Conservation (phyloP, 2,329 filamentous ascomycete genomes). For the Cercospora janseana region DNA sequence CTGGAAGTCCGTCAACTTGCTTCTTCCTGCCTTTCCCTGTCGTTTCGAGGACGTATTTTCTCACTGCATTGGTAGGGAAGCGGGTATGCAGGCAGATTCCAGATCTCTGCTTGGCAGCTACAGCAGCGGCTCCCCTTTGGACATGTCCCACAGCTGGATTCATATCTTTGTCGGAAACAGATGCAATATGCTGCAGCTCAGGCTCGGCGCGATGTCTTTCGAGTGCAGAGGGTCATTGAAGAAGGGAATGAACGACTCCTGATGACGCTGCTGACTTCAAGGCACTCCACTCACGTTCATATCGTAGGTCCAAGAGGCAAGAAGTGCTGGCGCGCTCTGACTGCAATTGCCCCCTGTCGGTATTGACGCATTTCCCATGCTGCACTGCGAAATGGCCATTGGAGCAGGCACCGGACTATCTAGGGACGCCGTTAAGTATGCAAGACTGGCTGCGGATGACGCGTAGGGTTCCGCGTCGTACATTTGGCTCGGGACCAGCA, state of each 20-base stretch:
- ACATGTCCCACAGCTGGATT: too few relatives aligned
- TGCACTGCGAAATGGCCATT: not conserved
- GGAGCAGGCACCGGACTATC: constrained; percentile 1
- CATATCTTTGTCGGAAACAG: too few relatives aligned
- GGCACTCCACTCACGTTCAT: not conserved
- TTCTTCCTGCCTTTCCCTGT: too few relatives aligned
- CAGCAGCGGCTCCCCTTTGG: too few relatives aligned
- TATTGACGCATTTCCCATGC: not conserved
- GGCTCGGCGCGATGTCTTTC: too few relatives aligned
- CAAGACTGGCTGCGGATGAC: not conserved
- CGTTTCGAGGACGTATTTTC: too few relatives aligned
- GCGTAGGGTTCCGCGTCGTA: constrained; percentile 9
- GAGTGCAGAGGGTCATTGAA: not conserved
- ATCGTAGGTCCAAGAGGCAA: not conserved
- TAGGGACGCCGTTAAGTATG: not conserved
- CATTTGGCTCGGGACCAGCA: not conserved
- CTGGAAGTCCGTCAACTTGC: too few relatives aligned
- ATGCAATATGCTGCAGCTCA: too few relatives aligned
- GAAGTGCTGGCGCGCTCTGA: not conserved
- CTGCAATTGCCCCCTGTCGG: not conserved
- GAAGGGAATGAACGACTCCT: not conserved
- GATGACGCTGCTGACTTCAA: too few relatives aligned
- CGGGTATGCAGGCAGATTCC: too few relatives aligned
- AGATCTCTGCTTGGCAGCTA: too few relatives aligned
- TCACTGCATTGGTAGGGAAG: too few relatives aligned